A percentile compares a stretch with the other conserved stretches of the same genome.
Evolutionary conservation across 306 rosid genomes (phyloP).

Genomic region (Crotalaria pallida): DNA sequence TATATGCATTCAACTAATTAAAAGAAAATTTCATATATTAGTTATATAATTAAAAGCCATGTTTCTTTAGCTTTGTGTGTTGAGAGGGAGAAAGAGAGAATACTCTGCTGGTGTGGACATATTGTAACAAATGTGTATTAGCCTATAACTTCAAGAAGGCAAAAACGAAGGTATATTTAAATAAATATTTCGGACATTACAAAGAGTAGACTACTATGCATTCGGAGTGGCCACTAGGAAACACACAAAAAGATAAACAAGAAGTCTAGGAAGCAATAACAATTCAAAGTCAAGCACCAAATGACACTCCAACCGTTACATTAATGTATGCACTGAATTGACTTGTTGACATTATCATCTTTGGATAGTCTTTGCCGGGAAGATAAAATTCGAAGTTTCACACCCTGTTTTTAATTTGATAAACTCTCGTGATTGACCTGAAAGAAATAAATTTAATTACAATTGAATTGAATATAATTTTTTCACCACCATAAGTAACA

Average conservation of each 20-base stretch:
- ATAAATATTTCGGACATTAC: constrained; percentile 21
- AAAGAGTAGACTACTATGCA: background rate
- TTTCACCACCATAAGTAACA: too few relatives aligned
- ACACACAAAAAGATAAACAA: background rate
- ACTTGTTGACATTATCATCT: constrained; percentile 8
- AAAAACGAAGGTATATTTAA: background rate
- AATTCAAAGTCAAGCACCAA: constrained; percentile 1
- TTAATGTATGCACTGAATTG: background rate
- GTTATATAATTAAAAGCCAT: background rate
- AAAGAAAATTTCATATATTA: background rate
- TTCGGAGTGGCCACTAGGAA: background rate
- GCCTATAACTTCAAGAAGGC: background rate
- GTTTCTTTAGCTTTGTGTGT: background rate
- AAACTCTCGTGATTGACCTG: too few relatives aligned
- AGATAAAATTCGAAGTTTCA: too few relatives aligned
- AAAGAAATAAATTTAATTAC: too few relatives aligned
- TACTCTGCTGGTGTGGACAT: constrained; percentile 82
- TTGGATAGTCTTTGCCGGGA: too few relatives aligned
- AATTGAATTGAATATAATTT: too few relatives aligned
- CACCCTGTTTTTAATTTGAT: too few relatives aligned
- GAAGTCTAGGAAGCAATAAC: background rate
- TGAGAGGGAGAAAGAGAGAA: constrained; percentile 13
- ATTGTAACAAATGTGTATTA: constrained; percentile 2
- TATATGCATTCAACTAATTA: background rate
- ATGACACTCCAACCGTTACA: background rate